Conservation (phyloP, 2,329 filamentous ascomycete genomes). For the Neocucurbitaria cava region DNA sequence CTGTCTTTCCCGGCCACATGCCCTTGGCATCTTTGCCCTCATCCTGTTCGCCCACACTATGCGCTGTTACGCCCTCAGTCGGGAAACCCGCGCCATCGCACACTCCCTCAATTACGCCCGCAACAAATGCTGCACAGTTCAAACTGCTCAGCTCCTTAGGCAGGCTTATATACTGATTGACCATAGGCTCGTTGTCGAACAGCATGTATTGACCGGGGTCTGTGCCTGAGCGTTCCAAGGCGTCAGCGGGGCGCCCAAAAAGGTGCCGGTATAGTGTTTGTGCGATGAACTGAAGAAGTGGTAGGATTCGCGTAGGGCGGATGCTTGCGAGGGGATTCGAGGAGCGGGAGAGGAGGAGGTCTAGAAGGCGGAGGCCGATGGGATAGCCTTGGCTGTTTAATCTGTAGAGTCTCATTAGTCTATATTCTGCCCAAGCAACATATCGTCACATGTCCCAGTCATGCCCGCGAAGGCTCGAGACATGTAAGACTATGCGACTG, state of each 20-base stretch:
- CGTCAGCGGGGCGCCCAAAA: constrained; percentile 88
- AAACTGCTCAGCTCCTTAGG: constrained; percentile 95
- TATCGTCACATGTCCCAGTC: too few species aligned
- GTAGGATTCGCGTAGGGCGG: constrained; percentile 85
- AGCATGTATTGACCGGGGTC: constrained; percentile 99
- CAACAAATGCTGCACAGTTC: constrained; percentile 95
- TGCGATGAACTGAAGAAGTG: constrained; percentile 94
- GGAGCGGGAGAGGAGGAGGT: constrained; percentile 84
- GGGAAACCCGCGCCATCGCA: constrained; percentile 93
- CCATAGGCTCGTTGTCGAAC: constrained; percentile 94
- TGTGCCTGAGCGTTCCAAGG: constrained; percentile 85
- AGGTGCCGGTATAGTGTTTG: constrained; percentile 91
- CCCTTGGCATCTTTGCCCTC: constrained; percentile 56
- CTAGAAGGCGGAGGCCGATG: constrained; percentile 90
- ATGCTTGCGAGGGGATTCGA: constrained; percentile 53
- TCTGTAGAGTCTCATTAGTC: constrained; percentile 54
- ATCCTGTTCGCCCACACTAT: constrained; percentile 65
- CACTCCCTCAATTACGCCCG: constrained; percentile 92
- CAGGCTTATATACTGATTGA: constrained; percentile 92
- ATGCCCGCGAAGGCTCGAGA: too few species aligned
- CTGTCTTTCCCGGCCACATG: constrained; percentile 95
- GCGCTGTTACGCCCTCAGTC: constrained; percentile 82
- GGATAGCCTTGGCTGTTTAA: constrained; percentile 92
- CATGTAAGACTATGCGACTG: neutral
- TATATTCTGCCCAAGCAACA: neutral